Evolutionary conservation across 73 alveolate species (phyloP).

Genomic region (Paramecium pentaurelia): DNA sequence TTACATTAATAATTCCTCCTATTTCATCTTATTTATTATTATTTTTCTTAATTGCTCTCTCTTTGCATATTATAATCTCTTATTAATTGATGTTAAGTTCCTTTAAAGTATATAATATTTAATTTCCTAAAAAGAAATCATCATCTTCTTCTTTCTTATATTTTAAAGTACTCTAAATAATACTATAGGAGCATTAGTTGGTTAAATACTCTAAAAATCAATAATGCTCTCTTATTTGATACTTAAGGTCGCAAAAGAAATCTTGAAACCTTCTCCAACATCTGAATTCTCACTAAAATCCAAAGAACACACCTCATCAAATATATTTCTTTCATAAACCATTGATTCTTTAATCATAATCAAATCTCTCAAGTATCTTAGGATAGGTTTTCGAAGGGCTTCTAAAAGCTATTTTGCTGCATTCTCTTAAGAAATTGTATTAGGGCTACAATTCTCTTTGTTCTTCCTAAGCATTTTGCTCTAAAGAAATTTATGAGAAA

Average conservation of each 20-base stretch:
- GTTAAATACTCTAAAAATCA: neutral
- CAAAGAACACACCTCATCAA: neutral
- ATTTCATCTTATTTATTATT: neutral
- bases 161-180: neutral
- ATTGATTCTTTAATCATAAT: neutral
- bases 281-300: neutral
- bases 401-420: neutral
- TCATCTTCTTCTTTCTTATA: neutral
- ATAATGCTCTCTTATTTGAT: neutral
- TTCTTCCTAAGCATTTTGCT: slow-evolving; percentile 15
- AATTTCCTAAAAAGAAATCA: neutral
- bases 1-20: neutral
- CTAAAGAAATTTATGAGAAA: neutral
- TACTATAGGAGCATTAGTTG: neutral
- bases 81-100: neutral
- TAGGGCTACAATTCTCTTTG: neutral
- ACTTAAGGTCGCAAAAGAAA: neutral
- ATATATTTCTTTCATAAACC: neutral
- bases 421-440: neutral
- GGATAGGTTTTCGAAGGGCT: neutral
- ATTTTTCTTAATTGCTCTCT: neutral
- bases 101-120: neutral
- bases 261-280: slow-evolving; percentile 6
- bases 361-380: neutral
- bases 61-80: neutral